A percentile compares a stretch with the other conserved stretches of the same genome.
phyloP scores from a whole-genome alignment of 768 basidiomycete species.

The Termitomyces sp. region DNA sequence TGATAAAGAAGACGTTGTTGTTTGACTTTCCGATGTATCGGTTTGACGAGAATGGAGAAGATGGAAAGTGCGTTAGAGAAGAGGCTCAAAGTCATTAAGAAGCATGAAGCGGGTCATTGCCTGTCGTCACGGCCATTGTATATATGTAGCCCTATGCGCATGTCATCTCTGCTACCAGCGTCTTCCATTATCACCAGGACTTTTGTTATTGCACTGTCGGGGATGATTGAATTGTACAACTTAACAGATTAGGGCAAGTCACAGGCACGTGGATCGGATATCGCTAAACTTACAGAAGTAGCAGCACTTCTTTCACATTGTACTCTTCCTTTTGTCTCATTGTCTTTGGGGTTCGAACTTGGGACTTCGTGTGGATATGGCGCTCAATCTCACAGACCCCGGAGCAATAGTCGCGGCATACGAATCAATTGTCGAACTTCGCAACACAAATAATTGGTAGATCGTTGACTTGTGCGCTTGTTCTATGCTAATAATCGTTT shows the following conservation, averaged over 20 bases:
- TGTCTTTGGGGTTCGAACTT: not conserved
- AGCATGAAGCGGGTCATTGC: not conserved
- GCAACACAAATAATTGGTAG: conserved; percentile 15
- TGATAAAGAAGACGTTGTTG: conserved; percentile 50
- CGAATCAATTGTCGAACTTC: conserved; percentile 15
- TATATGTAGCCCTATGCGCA: no score
- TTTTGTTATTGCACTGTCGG: no score
- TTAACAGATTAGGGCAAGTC: no score
- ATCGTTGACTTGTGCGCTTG: not conserved
- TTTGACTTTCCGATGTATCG: conserved; percentile 60
- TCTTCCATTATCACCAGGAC: no score
- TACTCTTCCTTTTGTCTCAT: not conserved
- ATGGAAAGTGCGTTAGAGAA: conserved; percentile 26
- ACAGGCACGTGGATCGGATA: conserved; percentile 6
- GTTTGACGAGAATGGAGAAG: conserved; percentile 47
- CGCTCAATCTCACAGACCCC: conserved; percentile 16
- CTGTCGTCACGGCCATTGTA: not conserved
- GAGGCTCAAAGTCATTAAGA: not conserved
- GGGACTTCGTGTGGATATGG: conserved; percentile 8
- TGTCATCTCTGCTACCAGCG: no score
- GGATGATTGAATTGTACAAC: no score
- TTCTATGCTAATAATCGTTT: not conserved
- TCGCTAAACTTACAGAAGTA: not conserved
- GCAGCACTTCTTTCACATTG: not conserved
- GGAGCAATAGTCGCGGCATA: conserved; percentile 15